These are phyloP conservation scores for Thalia dealbata DNA, from an alignment of 176 grass and related monocot species.

Conservation along the genomic window DNA sequence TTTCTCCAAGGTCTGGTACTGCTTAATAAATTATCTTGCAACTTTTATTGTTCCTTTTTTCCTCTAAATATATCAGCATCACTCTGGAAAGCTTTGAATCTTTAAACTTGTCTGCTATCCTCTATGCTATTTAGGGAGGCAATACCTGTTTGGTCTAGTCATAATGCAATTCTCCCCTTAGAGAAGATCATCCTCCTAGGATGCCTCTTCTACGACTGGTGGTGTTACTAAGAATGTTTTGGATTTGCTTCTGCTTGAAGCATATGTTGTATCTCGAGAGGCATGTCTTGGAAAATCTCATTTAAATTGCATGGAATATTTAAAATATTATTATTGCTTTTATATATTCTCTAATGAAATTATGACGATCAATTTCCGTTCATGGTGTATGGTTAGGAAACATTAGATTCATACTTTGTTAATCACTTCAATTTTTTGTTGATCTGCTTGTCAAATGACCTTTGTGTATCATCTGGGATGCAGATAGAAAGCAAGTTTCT, in stretches of 20 bases:
- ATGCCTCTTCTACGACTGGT: neutral
- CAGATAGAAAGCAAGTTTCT: conserved; percentile 88
- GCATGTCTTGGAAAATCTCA: too few species aligned
- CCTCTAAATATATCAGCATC: neutral
- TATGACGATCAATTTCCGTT: neutral
- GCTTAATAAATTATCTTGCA: neutral
- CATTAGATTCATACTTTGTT: neutral
- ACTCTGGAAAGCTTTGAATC: too few species aligned
- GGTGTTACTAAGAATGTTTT: neutral
- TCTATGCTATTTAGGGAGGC: neutral
- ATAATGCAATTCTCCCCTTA: neutral
- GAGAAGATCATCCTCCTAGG: neutral
- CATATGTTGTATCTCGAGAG: neutral
- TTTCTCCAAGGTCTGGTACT: too few species aligned
- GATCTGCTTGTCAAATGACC: neutral
- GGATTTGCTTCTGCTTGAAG: neutral
- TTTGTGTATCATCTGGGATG: conserved; percentile 10
- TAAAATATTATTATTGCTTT: neutral
- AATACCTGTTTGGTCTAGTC: neutral
- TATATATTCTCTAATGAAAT: neutral
- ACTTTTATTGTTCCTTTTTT: too few species aligned
- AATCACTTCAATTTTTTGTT: neutral
- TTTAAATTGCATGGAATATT: neutral
- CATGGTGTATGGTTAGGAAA: neutral
- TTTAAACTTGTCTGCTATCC: neutral